Evolutionary conservation across 2,329 filamentous ascomycete species (phyloP).

Genomic region (Cordyceps tenuipes): DNA sequence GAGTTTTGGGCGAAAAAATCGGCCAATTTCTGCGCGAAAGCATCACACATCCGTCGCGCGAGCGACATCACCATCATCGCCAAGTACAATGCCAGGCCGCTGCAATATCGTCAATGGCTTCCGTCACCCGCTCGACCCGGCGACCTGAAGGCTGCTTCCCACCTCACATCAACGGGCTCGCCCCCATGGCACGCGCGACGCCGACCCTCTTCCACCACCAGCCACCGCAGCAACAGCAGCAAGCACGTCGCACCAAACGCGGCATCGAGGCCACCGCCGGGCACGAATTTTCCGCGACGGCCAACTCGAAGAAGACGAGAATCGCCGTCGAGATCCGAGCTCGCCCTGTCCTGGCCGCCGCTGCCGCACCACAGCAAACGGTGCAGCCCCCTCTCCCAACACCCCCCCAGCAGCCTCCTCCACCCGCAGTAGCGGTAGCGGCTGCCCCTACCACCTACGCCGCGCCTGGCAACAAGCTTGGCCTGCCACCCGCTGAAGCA

Average conservation of each 20-base stretch:
- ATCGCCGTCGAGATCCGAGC: constrained; percentile 46
- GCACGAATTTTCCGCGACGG: constrained; percentile 35
- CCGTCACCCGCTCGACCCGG: constrained; percentile 42
- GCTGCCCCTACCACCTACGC: constrained; percentile 10
- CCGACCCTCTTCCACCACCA: constrained; percentile 25
- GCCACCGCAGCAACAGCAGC: constrained; percentile 9
- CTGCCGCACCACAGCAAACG: constrained; percentile 20
- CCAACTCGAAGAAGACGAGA: constrained; percentile 39
- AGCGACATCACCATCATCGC: not conserved
- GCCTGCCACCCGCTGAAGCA: constrained; percentile 16
- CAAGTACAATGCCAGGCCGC: constrained; percentile 30
- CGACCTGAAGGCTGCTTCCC: constrained; percentile 39
- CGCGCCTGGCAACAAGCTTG: constrained; percentile 15
- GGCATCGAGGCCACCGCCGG: constrained; percentile 36
- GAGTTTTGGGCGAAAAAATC: not conserved
- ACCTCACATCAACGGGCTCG: constrained; percentile 21
- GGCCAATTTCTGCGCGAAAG: not conserved
- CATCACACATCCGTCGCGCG: constrained; percentile 1
- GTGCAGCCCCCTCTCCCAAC: constrained; percentile 18
- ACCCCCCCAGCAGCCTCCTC: constrained; percentile 16
- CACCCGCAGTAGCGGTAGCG: constrained; percentile 12
- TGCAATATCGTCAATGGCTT: constrained; percentile 37
- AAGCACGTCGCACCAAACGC: constrained; percentile 39
- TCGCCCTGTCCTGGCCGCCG: constrained; percentile 17
- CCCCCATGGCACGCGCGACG: constrained; percentile 22